These are phyloP conservation scores for Mucor circinelloides DNA, from an alignment of 371 early-diverging fungal genomes.

Conservation along the genomic window DNA sequence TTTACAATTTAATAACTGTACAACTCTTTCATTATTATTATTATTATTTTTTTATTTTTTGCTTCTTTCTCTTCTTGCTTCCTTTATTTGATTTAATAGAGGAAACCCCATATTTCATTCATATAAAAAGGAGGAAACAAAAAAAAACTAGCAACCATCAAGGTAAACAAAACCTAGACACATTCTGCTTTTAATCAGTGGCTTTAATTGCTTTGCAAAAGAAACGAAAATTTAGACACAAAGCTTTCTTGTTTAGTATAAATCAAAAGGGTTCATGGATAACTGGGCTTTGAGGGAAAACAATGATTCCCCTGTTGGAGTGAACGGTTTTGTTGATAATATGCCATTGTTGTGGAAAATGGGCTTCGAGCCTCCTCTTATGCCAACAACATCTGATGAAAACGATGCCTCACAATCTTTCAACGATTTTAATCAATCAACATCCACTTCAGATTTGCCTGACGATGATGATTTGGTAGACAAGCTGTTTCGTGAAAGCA, in stretches of 20 bases:
- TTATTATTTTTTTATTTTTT: not conserved
- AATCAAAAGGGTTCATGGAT: slow-evolving; percentile 18
- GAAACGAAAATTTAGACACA: not conserved
- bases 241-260: not conserved
- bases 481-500: slow-evolving; percentile 37
- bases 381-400: slow-evolving; percentile 14
- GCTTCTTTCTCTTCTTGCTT: not conserved
- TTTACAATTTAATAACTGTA: not conserved
- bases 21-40: no score
- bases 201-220: not conserved
- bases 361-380: slow-evolving; percentile 25
- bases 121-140: not conserved
- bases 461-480: slow-evolving; percentile 41
- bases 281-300: slow-evolving; percentile 31
- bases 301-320: slow-evolving; percentile 30
- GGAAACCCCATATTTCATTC: slow-evolving; percentile 1
- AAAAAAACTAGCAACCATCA: not conserved
- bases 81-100: not conserved
- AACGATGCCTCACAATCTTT: slow-evolving; percentile 18
- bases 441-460: slow-evolving; percentile 33
- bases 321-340: slow-evolving; percentile 29
- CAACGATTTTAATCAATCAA: slow-evolving; percentile 33
- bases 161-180: not conserved
- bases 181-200: not conserved
- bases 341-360: slow-evolving; percentile 30